phyloP scores from a whole-genome alignment of 1,139 yeast genomes.

The Hemisphaericaspora lyxosophila region DNA sequence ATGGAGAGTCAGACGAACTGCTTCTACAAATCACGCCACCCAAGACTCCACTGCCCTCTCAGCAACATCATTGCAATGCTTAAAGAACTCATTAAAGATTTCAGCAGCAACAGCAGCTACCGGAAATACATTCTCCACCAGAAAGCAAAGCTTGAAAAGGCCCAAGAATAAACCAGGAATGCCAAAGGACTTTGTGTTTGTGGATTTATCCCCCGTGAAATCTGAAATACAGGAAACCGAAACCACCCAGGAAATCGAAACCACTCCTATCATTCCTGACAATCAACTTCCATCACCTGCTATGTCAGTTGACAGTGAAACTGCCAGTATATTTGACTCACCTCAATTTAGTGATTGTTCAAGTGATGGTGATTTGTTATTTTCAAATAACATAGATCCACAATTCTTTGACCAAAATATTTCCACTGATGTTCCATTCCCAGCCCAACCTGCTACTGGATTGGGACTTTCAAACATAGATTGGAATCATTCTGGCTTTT shows the following conservation, averaged over 20 bases:
- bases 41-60: slow-evolving; percentile 4
- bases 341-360: slow-evolving; percentile 15
- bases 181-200: slow-evolving; percentile 55
- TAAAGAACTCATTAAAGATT: slow-evolving; percentile 46
- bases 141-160: slow-evolving; percentile 49
- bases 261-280: slow-evolving; percentile 5
- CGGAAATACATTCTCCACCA: slow-evolving; percentile 31
- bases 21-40: slow-evolving; percentile 13
- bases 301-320: slow-evolving; percentile 9
- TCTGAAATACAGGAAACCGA: slow-evolving; percentile 22
- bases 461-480: not conserved
- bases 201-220: slow-evolving; percentile 54
- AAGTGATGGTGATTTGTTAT: slow-evolving; percentile 10
- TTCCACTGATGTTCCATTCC: slow-evolving; percentile 4
- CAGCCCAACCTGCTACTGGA: not conserved
- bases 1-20: slow-evolving; percentile 45
- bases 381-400: slow-evolving; percentile 6
- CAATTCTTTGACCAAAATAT: slow-evolving; percentile 5
- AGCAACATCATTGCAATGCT: slow-evolving; percentile 35
- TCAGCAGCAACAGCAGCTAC: slow-evolving; percentile 33
- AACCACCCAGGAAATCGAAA: slow-evolving; percentile 3
- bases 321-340: slow-evolving; percentile 14
- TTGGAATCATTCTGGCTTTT: not conserved
- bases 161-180: slow-evolving; percentile 53
- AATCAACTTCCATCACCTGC: slow-evolving; percentile 13